These are phyloP conservation scores for Allium cepa DNA, from an alignment of 106 monocot species.

Conservation along the genomic window DNA sequence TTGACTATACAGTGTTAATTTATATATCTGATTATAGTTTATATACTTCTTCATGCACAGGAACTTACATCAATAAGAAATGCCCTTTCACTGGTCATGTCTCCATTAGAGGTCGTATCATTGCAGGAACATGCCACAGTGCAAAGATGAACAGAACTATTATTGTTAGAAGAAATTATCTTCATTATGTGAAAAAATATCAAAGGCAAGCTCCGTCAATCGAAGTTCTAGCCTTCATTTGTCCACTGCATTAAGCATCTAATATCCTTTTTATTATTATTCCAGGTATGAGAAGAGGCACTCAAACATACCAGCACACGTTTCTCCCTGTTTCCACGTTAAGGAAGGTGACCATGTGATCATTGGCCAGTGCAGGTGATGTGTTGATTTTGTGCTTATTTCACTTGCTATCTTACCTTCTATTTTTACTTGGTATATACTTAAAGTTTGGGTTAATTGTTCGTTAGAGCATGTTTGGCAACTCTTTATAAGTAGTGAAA, in stretches of 20 bases:
- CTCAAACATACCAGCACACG: too few relatives aligned
- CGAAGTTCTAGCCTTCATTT: background rate
- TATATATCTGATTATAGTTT: too few relatives aligned
- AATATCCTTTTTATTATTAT: background rate
- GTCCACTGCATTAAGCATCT: background rate
- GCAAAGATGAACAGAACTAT: slow-evolving; percentile 88
- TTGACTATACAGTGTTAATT: too few relatives aligned
- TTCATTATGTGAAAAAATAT: slow-evolving; percentile 1
- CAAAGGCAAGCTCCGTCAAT: background rate
- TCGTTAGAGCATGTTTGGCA: too few relatives aligned
- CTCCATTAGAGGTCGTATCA: slow-evolving; percentile 65
- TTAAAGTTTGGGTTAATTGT: too few relatives aligned
- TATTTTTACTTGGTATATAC: too few relatives aligned
- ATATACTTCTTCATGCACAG: slow-evolving; percentile 5
- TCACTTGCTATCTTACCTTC: too few relatives aligned
- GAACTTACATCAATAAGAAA: slow-evolving; percentile 71
- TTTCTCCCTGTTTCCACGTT: too few relatives aligned
- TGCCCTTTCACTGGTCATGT: slow-evolving; percentile 72
- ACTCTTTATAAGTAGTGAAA: too few relatives aligned
- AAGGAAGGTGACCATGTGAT: too few relatives aligned
- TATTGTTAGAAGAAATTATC: slow-evolving; percentile 16
- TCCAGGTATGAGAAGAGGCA: slow-evolving; percentile 1
- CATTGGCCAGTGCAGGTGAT: too few relatives aligned
- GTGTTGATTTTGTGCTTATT: too few relatives aligned
- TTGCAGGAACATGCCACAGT: slow-evolving; percentile 71